These are phyloP conservation scores for Leptomonas pyrrhocoris DNA, from an alignment of 208 protist genomes.

Conservation along the genomic window DNA sequence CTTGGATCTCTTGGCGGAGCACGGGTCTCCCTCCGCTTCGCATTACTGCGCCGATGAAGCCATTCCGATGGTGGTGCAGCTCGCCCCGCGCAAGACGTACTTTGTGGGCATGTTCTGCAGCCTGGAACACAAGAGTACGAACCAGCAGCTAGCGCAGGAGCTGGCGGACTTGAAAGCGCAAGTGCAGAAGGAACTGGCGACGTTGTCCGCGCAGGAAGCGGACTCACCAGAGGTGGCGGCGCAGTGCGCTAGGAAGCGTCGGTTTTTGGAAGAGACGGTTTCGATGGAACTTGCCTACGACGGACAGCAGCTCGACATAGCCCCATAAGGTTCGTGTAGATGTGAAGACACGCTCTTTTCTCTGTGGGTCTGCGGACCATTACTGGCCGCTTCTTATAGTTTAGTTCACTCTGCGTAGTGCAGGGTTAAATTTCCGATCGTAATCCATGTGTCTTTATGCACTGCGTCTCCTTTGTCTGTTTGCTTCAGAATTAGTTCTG, in stretches of 20 bases:
- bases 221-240: neutral
- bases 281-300: slow-evolving; percentile 82
- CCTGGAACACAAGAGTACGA: slow-evolving; percentile 64
- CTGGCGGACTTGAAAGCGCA: slow-evolving; percentile 37
- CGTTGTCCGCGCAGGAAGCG: neutral
- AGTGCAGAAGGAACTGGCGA: slow-evolving; percentile 18
- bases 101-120: slow-evolving; percentile 89
- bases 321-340: slow-evolving; percentile 19
- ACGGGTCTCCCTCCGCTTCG: slow-evolving; percentile 45
- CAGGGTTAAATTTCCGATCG: no score
- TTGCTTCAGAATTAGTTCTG: no score
- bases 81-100: slow-evolving; percentile 58
- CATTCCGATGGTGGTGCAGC: slow-evolving; percentile 46
- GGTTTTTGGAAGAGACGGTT: slow-evolving; percentile 27
- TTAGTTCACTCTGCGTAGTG: no score
- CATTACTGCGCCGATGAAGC: slow-evolving; percentile 84
- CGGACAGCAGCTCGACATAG: slow-evolving; percentile 49
- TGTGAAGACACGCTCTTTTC: no score
- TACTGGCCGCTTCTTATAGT: no score
- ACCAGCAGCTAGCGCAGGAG: slow-evolving; percentile 41
- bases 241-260: slow-evolving; percentile 6
- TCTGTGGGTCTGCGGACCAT: no score
- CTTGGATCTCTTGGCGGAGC: slow-evolving; percentile 69
- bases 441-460: no score
- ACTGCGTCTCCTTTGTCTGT: no score